Evolutionary conservation across 495 filamentous ascomycete species (phyloP).

Genomic region (Aspergillus heteromorphus): DNA sequence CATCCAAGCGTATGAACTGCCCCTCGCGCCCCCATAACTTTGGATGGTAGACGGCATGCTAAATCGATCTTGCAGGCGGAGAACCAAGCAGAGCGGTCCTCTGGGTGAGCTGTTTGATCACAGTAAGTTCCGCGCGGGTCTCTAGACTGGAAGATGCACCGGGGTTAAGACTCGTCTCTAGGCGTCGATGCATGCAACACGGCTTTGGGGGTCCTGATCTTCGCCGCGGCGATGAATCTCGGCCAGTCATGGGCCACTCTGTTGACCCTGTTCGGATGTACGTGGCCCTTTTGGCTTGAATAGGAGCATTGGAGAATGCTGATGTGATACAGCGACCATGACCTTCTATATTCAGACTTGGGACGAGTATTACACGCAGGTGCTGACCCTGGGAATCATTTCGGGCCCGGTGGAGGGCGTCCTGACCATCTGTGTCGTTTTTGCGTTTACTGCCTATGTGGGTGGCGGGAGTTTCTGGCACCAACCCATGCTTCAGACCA

Average conservation of each 20-base stretch:
- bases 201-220: slow-evolving; percentile 85
- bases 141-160: not conserved
- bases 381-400: slow-evolving; percentile 83
- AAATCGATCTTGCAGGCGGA: slow-evolving; percentile 49
- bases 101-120: slow-evolving; percentile 97
- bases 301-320: slow-evolving; percentile 8
- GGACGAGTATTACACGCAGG: slow-evolving; percentile 98
- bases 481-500: slow-evolving; percentile 63
- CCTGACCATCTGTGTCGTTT: slow-evolving; percentile 75
- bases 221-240: slow-evolving; percentile 84
- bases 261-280: slow-evolving; percentile 76
- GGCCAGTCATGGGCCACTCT: slow-evolving; percentile 91
- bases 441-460: slow-evolving; percentile 74
- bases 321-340: slow-evolving; percentile 52
- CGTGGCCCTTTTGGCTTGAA: slow-evolving; percentile 13
- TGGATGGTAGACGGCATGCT: slow-evolving; percentile 11
- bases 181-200: slow-evolving; percentile 95
- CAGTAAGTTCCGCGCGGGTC: slow-evolving; percentile 44
- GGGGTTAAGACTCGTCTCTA: slow-evolving; percentile 18
- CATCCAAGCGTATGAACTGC: slow-evolving; percentile 68
- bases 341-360: slow-evolving; percentile 99
- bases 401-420: slow-evolving; percentile 96
- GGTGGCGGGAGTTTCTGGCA: slow-evolving; percentile 94
- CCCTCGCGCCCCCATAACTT: not conserved
- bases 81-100: slow-evolving; percentile 88